phyloP scores from a whole-genome alignment of 257 asterid species.

The Nicotiana noctiflora region DNA sequence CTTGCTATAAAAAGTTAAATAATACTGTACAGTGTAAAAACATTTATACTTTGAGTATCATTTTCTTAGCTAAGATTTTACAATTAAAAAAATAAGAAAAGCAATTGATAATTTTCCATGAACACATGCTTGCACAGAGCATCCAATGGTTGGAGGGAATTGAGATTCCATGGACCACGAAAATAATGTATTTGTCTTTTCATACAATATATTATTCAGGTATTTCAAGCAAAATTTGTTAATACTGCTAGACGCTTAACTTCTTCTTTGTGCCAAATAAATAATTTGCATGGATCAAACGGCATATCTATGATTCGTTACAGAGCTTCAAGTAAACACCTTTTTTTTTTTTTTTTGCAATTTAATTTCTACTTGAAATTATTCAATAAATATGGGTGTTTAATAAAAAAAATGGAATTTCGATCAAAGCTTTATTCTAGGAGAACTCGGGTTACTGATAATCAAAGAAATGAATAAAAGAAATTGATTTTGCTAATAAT shows the following conservation, averaged over 20 bases:
- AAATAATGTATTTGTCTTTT: background rate
- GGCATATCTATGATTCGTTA: background rate
- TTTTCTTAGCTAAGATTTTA: background rate
- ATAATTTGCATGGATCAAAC: background rate
- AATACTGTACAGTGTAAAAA: no score
- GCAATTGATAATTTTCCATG: conserved; percentile 3
- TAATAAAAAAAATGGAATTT: no score
- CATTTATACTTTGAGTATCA: background rate
- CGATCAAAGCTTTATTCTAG: no score
- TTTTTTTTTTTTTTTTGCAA: background rate
- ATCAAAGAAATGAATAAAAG: no score
- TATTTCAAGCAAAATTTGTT: background rate
- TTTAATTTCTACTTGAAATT: background rate
- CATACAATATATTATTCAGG: background rate
- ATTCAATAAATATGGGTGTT: background rate
- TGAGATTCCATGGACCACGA: background rate
- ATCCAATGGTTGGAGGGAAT: conserved; percentile 24
- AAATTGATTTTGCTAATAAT: no score
- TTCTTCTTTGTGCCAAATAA: background rate
- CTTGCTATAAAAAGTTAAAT: no score
- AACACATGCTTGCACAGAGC: conserved; percentile 25
- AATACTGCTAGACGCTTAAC: no score
- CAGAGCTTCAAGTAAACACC: background rate
- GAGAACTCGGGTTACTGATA: no score
- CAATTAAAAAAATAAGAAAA: background rate